Evolutionary conservation across 768 basidiomycete genomes (phyloP), one percentile per base, ranked within the genome.

Genomic region (Rubroboletus satanas): DNA sequence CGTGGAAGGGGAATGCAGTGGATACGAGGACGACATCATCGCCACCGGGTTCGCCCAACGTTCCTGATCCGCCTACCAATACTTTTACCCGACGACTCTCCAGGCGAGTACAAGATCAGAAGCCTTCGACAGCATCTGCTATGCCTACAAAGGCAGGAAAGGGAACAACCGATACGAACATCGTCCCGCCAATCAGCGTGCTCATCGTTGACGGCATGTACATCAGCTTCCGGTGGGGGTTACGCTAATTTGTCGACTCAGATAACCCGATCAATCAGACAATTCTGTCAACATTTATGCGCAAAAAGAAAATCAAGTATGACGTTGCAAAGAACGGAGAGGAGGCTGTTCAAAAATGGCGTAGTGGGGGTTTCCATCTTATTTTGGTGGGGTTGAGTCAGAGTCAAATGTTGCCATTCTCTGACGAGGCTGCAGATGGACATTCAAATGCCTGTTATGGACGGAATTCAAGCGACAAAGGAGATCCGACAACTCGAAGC

Each of bases 201-300:
- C 80, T 99, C 63, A 97, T 99, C 64, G 97, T 98, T 37, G 97
- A 99, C 71, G 96, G 96, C 93, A 60, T 57, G 87, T 76, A 10
- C 44, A 29, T 51, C 15, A 6, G 32, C 28, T 41, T 17, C 38
- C 7, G 39, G 47, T 58, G 12, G 37, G 43, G 18, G 36, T n/a
- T 58, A 8, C 46, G 48, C 59, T 69, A 51, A 60, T 51, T n/a
- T 55, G 36, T 49, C 23, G 17, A 23, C 37, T 4, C 61, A 98
- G 97, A 99, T 74, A 99, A 99, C 68, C 90, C 93, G 7, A 98
- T 99, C 75, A 98, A 99, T 66, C 96, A 95, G 67, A 96, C 90
- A 28, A 97, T 98, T 69, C 75, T 98, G 50, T 90, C 90, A n/a
- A 95, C 92, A 35, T 98, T 97, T 66, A 91, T 98, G 91, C 87